Evolutionary conservation across 2,329 filamentous ascomycete species (phyloP).

Genomic region (Coniochaeta sp.): DNA sequence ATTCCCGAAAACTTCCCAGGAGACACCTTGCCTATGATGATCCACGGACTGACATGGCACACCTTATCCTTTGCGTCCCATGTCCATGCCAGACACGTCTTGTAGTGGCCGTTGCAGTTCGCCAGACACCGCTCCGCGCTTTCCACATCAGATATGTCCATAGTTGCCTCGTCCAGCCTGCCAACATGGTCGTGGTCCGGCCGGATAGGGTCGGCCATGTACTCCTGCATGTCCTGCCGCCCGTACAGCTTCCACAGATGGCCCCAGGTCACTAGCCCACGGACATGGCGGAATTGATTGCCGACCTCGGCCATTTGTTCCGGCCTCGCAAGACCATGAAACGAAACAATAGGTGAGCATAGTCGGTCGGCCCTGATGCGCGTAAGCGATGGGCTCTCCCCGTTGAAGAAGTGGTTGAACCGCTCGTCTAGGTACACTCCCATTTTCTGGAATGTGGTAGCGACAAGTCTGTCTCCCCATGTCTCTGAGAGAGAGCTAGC

Average conservation of each 20-base stretch:
- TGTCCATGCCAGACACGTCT: conserved; percentile 14
- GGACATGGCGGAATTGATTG: conserved; percentile 27
- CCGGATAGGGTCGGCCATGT: conserved; percentile 26
- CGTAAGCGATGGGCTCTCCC: conserved; percentile 40
- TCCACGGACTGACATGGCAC: conserved; percentile 16
- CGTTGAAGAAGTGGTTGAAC: conserved; percentile 48
- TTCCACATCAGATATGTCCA: conserved; percentile 10
- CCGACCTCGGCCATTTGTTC: conserved; percentile 38
- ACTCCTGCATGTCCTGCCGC: conserved; percentile 27
- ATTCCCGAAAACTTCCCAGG: conserved; percentile 10
- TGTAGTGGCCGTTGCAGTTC: conserved; percentile 6
- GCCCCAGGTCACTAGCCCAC: conserved; percentile 38
- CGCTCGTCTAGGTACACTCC: conserved; percentile 48
- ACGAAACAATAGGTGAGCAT: conserved; percentile 46
- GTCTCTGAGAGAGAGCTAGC: conserved; percentile 38
- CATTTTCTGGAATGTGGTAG: conserved; percentile 42
- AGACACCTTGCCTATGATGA: conserved; percentile 12
- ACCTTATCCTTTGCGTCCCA: conserved; percentile 10
- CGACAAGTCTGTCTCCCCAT: conserved; percentile 43
- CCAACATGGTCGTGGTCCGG: conserved; percentile 41
- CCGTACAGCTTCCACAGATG: conserved; percentile 43
- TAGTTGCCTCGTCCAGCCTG: conserved; percentile 33
- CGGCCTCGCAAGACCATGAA: conserved; percentile 39
- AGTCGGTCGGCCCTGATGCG: conserved; percentile 41
- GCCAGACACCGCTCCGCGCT: conserved; percentile 10